Percentiles rank a stretch among this genome's conserved stretches.
Conservation (phyloP, 2,329 filamentous ascomycete species). For the Cladobotryum protrusum region DNA sequence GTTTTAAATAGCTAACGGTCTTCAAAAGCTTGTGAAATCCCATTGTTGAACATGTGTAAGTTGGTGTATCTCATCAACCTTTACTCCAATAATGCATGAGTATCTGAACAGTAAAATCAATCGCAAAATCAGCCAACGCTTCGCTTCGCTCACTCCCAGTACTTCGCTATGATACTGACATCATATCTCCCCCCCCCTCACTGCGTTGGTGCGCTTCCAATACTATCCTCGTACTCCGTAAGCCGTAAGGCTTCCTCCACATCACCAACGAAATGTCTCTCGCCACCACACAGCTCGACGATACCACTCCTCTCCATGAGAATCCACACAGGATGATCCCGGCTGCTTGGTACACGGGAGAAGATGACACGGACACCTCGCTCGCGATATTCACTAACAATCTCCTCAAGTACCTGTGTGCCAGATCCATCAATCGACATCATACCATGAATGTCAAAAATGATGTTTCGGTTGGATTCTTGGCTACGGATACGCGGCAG, state of each 20-base stretch:
- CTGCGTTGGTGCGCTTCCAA: constrained; percentile 11
- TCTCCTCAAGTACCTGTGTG: constrained; percentile 84
- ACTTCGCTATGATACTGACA: too few relatives aligned
- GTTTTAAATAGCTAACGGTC: neutral
- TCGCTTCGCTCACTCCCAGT: too few relatives aligned
- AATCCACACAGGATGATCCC: constrained; percentile 55
- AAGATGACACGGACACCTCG: constrained; percentile 74
- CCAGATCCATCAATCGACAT: constrained; percentile 90
- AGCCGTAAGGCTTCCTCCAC: constrained; percentile 79
- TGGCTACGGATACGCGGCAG: constrained; percentile 69
- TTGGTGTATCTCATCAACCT: too few relatives aligned
- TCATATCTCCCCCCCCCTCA: neutral
- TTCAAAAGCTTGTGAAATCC: too few relatives aligned
- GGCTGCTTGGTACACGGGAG: constrained; percentile 46
- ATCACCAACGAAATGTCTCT: constrained; percentile 69
- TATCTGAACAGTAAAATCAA: too few relatives aligned
- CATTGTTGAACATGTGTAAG: too few relatives aligned
- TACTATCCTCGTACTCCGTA: constrained; percentile 64
- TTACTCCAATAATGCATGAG: too few relatives aligned
- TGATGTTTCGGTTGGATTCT: constrained; percentile 85
- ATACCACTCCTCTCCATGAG: constrained; percentile 78
- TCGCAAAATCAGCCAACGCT: too few relatives aligned
- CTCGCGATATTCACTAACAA: constrained; percentile 73
- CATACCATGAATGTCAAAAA: constrained; percentile 98
- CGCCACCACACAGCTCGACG: constrained; percentile 72